Evolutionary conservation across 768 basidiomycete species (phyloP).

Genomic region (Boletus rubropictus): DNA sequence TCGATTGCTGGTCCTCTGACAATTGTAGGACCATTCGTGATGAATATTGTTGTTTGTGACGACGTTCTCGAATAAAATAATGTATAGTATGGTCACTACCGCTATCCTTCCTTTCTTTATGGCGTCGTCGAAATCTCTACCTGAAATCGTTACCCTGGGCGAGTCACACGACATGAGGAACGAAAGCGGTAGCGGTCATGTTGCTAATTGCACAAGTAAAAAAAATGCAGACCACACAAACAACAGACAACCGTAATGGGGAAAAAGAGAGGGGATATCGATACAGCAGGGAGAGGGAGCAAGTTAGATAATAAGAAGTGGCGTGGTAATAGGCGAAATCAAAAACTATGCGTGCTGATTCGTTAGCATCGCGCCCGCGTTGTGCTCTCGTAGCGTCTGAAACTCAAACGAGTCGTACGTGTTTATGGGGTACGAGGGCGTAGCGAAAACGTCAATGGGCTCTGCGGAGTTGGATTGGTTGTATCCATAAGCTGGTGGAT

Average conservation of each 20-base stretch:
- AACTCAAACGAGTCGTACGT: conserved; percentile 32
- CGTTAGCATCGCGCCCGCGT: conserved; percentile 10
- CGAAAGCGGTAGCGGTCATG: conserved; percentile 7
- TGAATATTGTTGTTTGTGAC: neutral
- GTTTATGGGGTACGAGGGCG: conserved; percentile 12
- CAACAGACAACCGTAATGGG: neutral
- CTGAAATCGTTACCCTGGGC: conserved; percentile 13
- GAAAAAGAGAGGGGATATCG: conserved; percentile 12
- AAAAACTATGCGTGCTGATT: conserved; percentile 19
- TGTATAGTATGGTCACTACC: too few species aligned
- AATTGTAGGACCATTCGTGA: neutral
- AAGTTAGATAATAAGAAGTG: conserved; percentile 23
- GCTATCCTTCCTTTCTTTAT: too few species aligned
- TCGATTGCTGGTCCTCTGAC: neutral
- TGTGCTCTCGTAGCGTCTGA: conserved; percentile 29
- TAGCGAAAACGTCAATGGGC: conserved; percentile 14
- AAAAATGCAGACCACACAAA: conserved; percentile 3
- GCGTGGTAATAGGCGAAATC: neutral
- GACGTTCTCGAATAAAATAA: neutral
- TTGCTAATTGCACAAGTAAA: conserved; percentile 4
- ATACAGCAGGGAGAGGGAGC: conserved; percentile 21
- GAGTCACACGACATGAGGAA: conserved; percentile 15
- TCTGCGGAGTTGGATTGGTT: conserved; percentile 17
- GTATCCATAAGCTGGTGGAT: conserved; percentile 16
- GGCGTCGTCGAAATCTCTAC: neutral